Base-by-base conservation (phyloP, 1,139 yeast species). In the Debaryomyces psychrophilus region DNA sequence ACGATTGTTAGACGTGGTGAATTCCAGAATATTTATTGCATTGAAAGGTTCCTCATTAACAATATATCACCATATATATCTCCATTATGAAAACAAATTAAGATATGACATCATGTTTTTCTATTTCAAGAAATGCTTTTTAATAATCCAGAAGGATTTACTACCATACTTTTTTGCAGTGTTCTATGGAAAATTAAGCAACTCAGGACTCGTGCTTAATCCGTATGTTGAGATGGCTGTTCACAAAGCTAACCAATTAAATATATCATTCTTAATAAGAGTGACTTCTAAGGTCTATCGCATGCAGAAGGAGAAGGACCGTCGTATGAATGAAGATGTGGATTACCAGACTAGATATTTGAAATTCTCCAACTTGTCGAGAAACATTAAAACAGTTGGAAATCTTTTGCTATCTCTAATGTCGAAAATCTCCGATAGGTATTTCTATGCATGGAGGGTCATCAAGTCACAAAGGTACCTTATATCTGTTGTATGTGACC, bases 61-160 rank as follows among this genome's bases (percentile, higher is more conserved):
- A 12, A 52, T 70, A 7, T 59, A 67, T 47, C 65, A 65, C 46
- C 67, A 66, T 48, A 52, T 73, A 11, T 59, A 63, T 47, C 54
- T 65, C 31, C 64, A 66, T 49, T 69, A 64, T 46, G 77, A 73
- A 42, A 42, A 47, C 44, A 31, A 51, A 47, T 25, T 45, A 50
- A 22, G 61, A 64, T 41, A 43, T 48, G 34, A 54, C 53, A 18
- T 50, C 61, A 18, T 54, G 5, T 65, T 51, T 44, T 67, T 62
- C 46, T 69, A 68, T 40, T 50, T 61, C 44, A 65, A 59, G 47
- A 69, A 69, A 41, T 47, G 61, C 44, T 45, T 65, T 9, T 49
- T 57, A 14, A 57, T 63, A 12, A 46, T 57, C 33, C 53, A 52
- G 1, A 55, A 55, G 3, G 67, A 67, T 31, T 50, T 67, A 9